phyloP scores from a whole-genome alignment of 1,284 basidiomycete genomes.

The Leccinum subfulvum region DNA sequence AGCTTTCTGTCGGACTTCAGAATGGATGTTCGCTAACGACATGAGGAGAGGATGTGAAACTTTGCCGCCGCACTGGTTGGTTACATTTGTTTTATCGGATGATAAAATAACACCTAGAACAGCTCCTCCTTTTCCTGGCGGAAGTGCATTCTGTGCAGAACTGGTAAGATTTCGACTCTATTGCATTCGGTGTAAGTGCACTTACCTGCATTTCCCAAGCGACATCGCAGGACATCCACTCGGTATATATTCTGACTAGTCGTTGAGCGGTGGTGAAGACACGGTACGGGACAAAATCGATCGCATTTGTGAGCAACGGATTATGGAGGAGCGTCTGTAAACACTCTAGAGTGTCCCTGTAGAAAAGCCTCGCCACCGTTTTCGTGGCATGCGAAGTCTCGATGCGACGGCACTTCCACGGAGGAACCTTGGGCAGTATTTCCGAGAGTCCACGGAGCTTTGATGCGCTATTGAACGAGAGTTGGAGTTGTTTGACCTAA shows the following conservation, averaged over 20 bases:
- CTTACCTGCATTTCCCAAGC: conserved; percentile 10
- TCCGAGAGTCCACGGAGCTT: not conserved
- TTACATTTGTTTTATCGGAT: conserved; percentile 36
- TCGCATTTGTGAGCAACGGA: not conserved
- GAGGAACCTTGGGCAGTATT: not conserved
- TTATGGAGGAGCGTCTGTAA: conserved; percentile 1
- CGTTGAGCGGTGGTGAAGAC: not conserved
- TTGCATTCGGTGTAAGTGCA: not conserved
- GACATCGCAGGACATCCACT: not conserved
- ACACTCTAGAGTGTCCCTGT: conserved; percentile 1
- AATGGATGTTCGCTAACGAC: conserved; percentile 32
- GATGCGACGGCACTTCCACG: conserved; percentile 2
- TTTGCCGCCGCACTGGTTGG: conserved; percentile 28
- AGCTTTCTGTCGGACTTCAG: conserved; percentile 30
- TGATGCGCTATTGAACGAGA: not conserved
- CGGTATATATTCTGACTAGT: no score
- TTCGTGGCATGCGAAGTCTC: not conserved
- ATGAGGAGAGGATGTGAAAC: not conserved
- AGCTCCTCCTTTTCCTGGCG: not conserved
- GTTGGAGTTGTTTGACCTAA: not conserved
- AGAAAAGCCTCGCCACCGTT: not conserved
- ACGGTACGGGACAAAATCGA: not conserved
- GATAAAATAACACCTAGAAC: conserved; percentile 24
- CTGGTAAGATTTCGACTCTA: not conserved
- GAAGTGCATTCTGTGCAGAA: not conserved